Evolutionary conservation across 306 rosid genomes (phyloP).

Genomic region (Cyamopsis tetragonoloba): DNA sequence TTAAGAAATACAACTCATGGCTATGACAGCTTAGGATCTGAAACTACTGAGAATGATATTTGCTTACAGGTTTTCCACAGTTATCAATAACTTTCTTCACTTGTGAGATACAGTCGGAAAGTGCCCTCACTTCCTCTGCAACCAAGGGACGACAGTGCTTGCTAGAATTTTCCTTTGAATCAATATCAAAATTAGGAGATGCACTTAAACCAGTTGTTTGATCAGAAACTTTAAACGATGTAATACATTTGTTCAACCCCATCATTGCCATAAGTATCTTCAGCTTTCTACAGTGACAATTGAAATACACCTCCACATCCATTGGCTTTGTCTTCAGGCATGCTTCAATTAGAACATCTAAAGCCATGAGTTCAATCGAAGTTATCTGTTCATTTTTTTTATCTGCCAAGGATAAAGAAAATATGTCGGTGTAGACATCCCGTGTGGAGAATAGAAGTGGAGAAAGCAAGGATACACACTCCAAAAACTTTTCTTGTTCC

Average conservation of each 20-base stretch:
- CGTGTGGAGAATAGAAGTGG: constrained; percentile 73
- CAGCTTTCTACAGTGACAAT: constrained; percentile 75
- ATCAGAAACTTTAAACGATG: constrained; percentile 49
- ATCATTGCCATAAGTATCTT: constrained; percentile 77
- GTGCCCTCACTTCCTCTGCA: constrained; percentile 82
- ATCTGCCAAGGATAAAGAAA: constrained; percentile 45
- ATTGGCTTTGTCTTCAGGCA: constrained; percentile 74
- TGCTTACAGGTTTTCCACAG: constrained; percentile 57
- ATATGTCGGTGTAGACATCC: constrained; percentile 63
- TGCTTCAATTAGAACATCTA: constrained; percentile 75
- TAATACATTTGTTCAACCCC: constrained; percentile 55
- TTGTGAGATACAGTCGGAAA: constrained; percentile 73
- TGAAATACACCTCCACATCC: constrained; percentile 69
- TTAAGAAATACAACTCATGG: constrained; percentile 8
- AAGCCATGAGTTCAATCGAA: constrained; percentile 72
- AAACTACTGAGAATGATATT: constrained; percentile 19
- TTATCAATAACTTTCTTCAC: constrained; percentile 68
- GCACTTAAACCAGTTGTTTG: constrained; percentile 39
- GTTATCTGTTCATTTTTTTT: constrained; percentile 57
- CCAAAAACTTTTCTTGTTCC: constrained; percentile 67
- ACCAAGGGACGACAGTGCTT: constrained; percentile 62
- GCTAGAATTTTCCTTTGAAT: constrained; percentile 59
- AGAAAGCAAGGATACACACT: constrained; percentile 73
- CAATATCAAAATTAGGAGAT: constrained; percentile 44
- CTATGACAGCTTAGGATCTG: constrained; percentile 23